phyloP scores from a whole-genome alignment of 495 filamentous ascomycete genomes.

The Aspergillus wentii region DNA sequence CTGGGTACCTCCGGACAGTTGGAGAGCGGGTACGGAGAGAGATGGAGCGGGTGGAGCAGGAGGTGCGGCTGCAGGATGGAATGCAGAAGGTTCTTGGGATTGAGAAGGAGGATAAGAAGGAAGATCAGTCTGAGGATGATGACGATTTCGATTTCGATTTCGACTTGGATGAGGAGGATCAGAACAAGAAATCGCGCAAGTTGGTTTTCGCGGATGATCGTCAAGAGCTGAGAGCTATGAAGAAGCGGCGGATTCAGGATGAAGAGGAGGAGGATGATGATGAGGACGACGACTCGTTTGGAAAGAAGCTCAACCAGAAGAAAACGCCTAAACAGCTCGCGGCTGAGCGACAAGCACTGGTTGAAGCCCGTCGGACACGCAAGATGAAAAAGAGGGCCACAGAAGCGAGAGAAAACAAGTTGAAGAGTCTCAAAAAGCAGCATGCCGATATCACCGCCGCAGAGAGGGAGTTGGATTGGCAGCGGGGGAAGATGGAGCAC shows the following conservation, averaged over 20 bases:
- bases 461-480: slow-evolving; percentile 71
- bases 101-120: slow-evolving; percentile 21
- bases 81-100: slow-evolving; percentile 25
- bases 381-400: slow-evolving; percentile 46
- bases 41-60: slow-evolving; percentile 54
- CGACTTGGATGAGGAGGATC: slow-evolving; percentile 13
- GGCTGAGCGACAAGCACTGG: slow-evolving; percentile 35
- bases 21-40: slow-evolving; percentile 54
- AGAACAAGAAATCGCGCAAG: slow-evolving; percentile 32
- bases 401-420: slow-evolving; percentile 45
- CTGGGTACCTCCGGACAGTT: slow-evolving; percentile 75
- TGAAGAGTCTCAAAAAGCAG: slow-evolving; percentile 63
- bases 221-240: slow-evolving; percentile 42
- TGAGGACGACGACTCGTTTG: slow-evolving; percentile 26
- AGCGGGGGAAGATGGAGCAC: slow-evolving; percentile 76
- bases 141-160: slow-evolving; percentile 27
- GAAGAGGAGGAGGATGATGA: slow-evolving; percentile 22
- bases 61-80: slow-evolving; percentile 38
- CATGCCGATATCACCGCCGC: slow-evolving; percentile 65
- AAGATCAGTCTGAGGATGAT: slow-evolving; percentile 21
- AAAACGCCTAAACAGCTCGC: slow-evolving; percentile 36
- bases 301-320: slow-evolving; percentile 17
- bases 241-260: slow-evolving; percentile 14
- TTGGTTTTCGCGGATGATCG: slow-evolving; percentile 53
- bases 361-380: slow-evolving; percentile 35